These are phyloP conservation scores for Rugonectria rugulosa DNA, from an alignment of 2,329 filamentous ascomycete species.

Conservation along the genomic window DNA sequence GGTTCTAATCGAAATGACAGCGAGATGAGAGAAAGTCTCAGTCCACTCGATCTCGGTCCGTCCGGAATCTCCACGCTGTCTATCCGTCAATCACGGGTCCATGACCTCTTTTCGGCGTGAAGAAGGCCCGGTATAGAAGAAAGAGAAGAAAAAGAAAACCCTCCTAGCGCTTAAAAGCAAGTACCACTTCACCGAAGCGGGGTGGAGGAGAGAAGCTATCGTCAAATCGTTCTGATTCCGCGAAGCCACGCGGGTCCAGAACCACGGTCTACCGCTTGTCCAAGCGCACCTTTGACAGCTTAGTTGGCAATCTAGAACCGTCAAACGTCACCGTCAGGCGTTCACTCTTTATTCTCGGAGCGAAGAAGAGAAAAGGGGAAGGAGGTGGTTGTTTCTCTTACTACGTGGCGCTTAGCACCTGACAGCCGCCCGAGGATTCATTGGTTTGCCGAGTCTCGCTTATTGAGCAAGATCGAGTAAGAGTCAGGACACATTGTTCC, in stretches of 20 bases:
- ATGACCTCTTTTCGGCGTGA: too few species aligned
- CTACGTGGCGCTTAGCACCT: too few species aligned
- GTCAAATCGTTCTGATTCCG: not conserved
- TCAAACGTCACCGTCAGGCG: constrained; percentile 2
- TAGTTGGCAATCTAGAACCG: not conserved
- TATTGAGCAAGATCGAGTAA: not conserved
- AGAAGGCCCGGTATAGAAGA: too few species aligned
- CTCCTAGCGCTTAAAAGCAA: constrained; percentile 2
- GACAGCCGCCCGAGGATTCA: too few species aligned
- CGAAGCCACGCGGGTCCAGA: constrained; percentile 11
- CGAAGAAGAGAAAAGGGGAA: too few species aligned
- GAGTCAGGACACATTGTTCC: not conserved
- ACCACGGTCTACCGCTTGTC: not conserved
- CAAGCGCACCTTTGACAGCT: not conserved
- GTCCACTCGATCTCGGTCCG: not conserved
- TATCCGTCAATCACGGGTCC: not conserved
- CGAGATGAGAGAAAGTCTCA: not conserved
- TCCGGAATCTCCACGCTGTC: not conserved
- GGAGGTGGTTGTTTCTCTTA: too few species aligned
- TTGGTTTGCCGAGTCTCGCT: too few species aligned
- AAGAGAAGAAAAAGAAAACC: too few species aligned
- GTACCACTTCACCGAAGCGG: too few species aligned
- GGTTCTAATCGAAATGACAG: not conserved
- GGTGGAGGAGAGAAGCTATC: too few species aligned
- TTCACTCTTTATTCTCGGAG: not conserved